Base-by-base conservation (phyloP, 768 basidiomycete species). In the Xerocomellus amylosporus region DNA sequence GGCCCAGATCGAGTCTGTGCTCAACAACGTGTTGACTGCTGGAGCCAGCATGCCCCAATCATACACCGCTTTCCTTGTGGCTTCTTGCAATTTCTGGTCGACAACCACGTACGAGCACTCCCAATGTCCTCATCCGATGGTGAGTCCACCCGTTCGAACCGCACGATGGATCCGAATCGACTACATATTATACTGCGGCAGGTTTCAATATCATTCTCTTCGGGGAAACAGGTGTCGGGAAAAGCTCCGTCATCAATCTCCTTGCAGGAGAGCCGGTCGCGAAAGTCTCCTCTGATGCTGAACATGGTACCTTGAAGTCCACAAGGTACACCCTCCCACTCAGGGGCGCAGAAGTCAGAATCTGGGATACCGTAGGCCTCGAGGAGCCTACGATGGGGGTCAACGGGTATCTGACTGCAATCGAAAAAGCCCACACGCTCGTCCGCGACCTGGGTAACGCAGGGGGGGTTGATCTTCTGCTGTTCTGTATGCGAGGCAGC, bases 211-310 rank as follows among this genome's bases (percentile, higher is more conserved):
- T 70, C 22, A 60, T 70, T n/a, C 61, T 70, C 43, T 70, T 70
- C 30, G 69, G 69, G 22, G 69, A 70, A 53, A 61, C 60, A 2
- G 69, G 69, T 2, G 69, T 71, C 48, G 73, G 74, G 14, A 79
- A 79, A 53, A 79, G 78, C 49, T 76, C 75, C 17, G 65, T 77
- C 39, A 64, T 79, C 54, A 79, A 79, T 61, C 69, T 79, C 63
- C 55, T 79, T n/a, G 64, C 65, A 24, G 70, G 66, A 28, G 15
- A 51, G 2, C 51, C 62, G 1, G 34, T 63, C 15, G 76, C 75
- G 1, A 47, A 45, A 10, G 63, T 69, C 17, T 75, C 74, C 8
- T 67, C 64, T 19, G 68, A 67, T 26, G 69, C 64, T 8, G 60
- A 61, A 19, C 68, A 70, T 15, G 70, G 72, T 44, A 76, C 75